Evolutionary conservation across 345 rosid genomes (phyloP).

Genomic region (Brassica carinata): DNA sequence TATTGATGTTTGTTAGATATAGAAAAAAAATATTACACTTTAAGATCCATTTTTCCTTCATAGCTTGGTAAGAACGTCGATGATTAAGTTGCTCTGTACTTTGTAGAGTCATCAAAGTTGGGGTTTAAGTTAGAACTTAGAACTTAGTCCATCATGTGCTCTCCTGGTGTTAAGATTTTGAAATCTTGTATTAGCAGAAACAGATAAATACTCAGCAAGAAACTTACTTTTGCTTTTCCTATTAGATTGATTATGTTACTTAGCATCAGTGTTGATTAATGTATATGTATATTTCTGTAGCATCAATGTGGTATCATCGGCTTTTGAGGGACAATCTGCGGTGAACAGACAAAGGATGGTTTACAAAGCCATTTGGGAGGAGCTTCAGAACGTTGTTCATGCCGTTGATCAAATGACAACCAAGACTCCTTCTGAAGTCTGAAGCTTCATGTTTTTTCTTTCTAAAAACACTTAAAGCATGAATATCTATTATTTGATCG

Average conservation of each 20-base stretch:
- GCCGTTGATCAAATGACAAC: slow-evolving; percentile 98
- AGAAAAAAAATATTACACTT: background rate
- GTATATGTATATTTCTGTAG: slow-evolving; percentile 44
- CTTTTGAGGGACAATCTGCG: slow-evolving; percentile 82
- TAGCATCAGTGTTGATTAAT: background rate
- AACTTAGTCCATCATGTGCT: background rate
- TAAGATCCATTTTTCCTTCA: background rate
- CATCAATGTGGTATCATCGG: slow-evolving; percentile 78
- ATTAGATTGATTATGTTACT: background rate
- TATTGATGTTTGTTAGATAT: background rate
- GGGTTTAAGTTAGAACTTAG: background rate
- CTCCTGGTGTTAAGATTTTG: slow-evolving; percentile 1
- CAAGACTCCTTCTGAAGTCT: slow-evolving; percentile 74
- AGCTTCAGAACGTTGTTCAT: slow-evolving; percentile 91
- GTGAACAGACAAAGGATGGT: slow-evolving; percentile 99
- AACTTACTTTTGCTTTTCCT: background rate
- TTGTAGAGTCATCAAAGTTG: background rate
- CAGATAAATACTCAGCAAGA: background rate
- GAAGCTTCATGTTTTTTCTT: slow-evolving; percentile 1
- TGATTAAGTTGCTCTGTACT: background rate
- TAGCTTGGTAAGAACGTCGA: background rate
- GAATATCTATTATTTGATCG: slow-evolving; percentile 12
- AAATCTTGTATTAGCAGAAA: background rate
- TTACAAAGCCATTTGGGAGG: slow-evolving; percentile 97
- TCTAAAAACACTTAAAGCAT: background rate